Base-by-base conservation (phyloP, 345 rosid species). In the Eucalyptus curtisii region DNA sequence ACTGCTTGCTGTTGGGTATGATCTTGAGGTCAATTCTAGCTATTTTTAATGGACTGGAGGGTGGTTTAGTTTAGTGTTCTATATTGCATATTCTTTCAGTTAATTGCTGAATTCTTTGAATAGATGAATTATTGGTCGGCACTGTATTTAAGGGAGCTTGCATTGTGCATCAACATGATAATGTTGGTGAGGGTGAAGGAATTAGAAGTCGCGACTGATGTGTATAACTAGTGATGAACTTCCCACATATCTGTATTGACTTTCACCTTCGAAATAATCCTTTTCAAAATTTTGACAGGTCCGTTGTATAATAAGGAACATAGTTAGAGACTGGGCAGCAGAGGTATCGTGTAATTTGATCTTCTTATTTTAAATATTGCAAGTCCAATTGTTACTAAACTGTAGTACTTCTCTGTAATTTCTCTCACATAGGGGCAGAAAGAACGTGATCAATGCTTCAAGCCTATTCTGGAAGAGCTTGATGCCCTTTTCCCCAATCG, bases 261-360 rank as follows among this genome's bases (percentile, higher is more conserved):
- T 76, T 71, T 76, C 82, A 2, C 47, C 27, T 76, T 76, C 13
- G 3, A 40, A 76, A 76, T 76, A 40, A 76, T 76, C 82, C 47
- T 37, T 76, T 64, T 40, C 27, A 76, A 37, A 76, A 76, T 76
- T 20, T 40, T 11, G 20, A 79, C 95, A 98, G 99, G 99, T 98
- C 86, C 98, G 99, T 30, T 98, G 99, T 93, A 95, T 98, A 89
- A 90, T 97, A 92, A 93, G 99, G 91, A 97, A 98, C 93, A 94
- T 98, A 87, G 99, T 97, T 87, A 95, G 99, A 94, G 99, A 97
- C 93, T 97, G 99, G 99, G 99, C 98, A 82, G 96, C 93, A 81
- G 99, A 98, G 99, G 99, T 97, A 93, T 90, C 76, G 44, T 10
- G 86, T 48, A 15, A 31, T 81, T 53, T 12, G 52, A 84, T 68